Percentiles rank a stretch among this genome's conserved stretches.
Conservation (phyloP, 192 early-diverging fungal species). For the Entomortierella beljakovae region DNA sequence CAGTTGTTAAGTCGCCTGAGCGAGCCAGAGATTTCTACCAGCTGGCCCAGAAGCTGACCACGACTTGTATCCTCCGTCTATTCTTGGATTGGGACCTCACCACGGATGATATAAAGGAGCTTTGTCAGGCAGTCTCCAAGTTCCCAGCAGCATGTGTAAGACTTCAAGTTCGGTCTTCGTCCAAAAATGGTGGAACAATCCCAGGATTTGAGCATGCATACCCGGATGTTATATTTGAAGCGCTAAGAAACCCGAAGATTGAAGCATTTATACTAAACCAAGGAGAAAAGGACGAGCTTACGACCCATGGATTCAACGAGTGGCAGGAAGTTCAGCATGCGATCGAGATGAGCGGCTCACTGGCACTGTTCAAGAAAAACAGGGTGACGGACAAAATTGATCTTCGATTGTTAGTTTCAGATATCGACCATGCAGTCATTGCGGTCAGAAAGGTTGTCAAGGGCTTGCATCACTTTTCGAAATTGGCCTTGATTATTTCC, state of each 20-base stretch:
- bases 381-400: conserved; percentile 1
- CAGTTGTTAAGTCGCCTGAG: conserved; percentile 10
- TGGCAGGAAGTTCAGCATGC: not conserved
- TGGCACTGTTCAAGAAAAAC: conserved; percentile 17
- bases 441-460: conserved; percentile 3
- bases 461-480: conserved; percentile 27
- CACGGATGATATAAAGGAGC: conserved; percentile 23
- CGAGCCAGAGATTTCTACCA: conserved; percentile 11
- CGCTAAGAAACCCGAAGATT: conserved; percentile 26
- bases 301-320: conserved; percentile 5
- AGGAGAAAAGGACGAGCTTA: not conserved
- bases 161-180: conserved; percentile 1
- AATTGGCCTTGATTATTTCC: conserved; percentile 12
- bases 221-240: conserved; percentile 11
- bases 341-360: not conserved
- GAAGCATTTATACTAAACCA: conserved; percentile 28
- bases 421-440: conserved; percentile 10
- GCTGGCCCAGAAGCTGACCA: conserved; percentile 23
- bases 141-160: conserved; percentile 16
- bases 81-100: conserved; percentile 43
- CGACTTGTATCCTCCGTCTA: conserved; percentile 11
- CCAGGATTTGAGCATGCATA: conserved; percentile 20
- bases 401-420: conserved; percentile 8
- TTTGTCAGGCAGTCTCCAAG: conserved; percentile 11
- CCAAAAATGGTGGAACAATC: not conserved